Conservation (phyloP, 225 moss, liverwort and hornwort species). For the Sphagnum tenellum region DNA sequence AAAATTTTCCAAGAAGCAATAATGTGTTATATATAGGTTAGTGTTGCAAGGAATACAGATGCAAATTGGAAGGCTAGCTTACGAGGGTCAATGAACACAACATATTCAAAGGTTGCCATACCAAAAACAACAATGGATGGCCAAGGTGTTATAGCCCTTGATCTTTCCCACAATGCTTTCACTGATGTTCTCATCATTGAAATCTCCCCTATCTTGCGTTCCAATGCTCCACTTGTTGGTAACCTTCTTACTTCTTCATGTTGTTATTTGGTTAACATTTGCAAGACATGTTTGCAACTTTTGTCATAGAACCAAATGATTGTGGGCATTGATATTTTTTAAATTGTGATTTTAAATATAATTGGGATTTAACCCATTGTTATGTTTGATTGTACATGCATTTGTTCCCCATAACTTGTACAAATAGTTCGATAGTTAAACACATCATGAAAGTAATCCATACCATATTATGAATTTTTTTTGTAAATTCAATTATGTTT, state of each 20-base stretch:
- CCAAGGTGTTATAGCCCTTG: slow-evolving; percentile 49
- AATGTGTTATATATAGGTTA: slow-evolving; percentile 27
- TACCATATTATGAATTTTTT: not conserved
- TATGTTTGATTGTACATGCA: too few relatives aligned
- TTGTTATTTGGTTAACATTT: not conserved
- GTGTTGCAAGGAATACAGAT: slow-evolving; percentile 49
- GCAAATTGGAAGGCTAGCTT: slow-evolving; percentile 79
- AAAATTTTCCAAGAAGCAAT: slow-evolving; percentile 2
- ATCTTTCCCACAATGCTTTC: slow-evolving; percentile 74
- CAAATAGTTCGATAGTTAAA: too few relatives aligned
- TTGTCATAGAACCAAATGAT: too few relatives aligned
- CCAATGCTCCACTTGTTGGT: slow-evolving; percentile 69
- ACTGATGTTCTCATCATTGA: slow-evolving; percentile 53
- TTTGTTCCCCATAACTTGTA: too few relatives aligned
- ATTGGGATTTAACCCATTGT: too few relatives aligned
- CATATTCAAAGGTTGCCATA: slow-evolving; percentile 6
- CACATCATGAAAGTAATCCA: not conserved
- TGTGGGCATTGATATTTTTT: too few relatives aligned
- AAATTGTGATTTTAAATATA: too few relatives aligned
- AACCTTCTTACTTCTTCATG: slow-evolving; percentile 6
- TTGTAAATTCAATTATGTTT: not conserved
- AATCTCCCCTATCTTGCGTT: slow-evolving; percentile 39
- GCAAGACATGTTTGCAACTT: too few relatives aligned
- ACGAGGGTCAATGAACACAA: slow-evolving; percentile 28
- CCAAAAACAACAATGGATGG: slow-evolving; percentile 11